A percentile compares a stretch with the other conserved stretches of the same genome.
Conservation (phyloP, 176 grass and related monocot genomes). For the Saccharum officinarum region DNA sequence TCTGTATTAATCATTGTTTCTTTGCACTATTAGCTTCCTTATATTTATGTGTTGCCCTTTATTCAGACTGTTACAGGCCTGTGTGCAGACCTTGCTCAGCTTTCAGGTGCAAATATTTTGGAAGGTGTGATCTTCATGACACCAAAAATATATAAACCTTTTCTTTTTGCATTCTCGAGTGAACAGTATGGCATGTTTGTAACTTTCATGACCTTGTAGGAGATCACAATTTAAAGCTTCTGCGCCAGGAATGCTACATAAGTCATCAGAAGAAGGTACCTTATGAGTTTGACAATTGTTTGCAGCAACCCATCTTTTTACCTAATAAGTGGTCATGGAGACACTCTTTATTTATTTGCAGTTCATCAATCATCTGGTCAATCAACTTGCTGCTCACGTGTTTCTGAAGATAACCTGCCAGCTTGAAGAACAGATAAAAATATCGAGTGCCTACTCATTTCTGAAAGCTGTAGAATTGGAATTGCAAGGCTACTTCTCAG, state of each 20-base stretch:
- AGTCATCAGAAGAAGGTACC: slow-evolving; percentile 51
- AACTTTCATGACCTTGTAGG: slow-evolving; percentile 38
- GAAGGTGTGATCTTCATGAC: slow-evolving; percentile 42
- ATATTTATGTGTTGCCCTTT: slow-evolving; percentile 24
- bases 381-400: slow-evolving; percentile 70
- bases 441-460: slow-evolving; percentile 62
- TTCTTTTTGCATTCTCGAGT: background rate
- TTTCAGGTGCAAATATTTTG: slow-evolving; percentile 64
- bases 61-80: slow-evolving; percentile 51
- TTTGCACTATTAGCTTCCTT: slow-evolving; percentile 32
- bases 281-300: background rate
- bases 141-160: background rate
- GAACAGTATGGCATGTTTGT: background rate
- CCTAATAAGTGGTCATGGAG: slow-evolving; percentile 2
- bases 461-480: slow-evolving; percentile 79
- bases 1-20: slow-evolving; percentile 15
- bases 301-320: background rate
- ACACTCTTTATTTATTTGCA: slow-evolving; percentile 40
- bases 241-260: slow-evolving; percentile 54
- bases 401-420: slow-evolving; percentile 84
- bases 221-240: slow-evolving; percentile 43
- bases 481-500: slow-evolving; percentile 71
- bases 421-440: slow-evolving; percentile 58
- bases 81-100: slow-evolving; percentile 57
- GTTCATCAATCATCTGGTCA: slow-evolving; percentile 87